Evolutionary conservation across 2,329 filamentous ascomycete genomes (phyloP).

Genomic region (Golovinomyces cichoracearum): DNA sequence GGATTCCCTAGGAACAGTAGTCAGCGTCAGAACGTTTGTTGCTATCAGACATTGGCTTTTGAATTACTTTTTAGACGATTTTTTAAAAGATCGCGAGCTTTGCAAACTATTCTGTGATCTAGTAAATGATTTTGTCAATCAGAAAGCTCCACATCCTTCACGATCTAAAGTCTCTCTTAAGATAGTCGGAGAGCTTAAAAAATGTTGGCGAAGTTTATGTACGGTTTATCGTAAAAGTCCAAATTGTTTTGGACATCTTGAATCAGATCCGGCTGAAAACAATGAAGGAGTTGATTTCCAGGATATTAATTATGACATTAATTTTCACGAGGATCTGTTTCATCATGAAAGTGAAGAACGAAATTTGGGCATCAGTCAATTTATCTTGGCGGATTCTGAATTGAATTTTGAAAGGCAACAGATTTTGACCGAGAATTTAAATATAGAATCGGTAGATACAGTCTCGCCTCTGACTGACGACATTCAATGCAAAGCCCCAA

Average conservation of each 20-base stretch:
- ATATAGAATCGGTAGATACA: background rate
- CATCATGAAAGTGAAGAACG: background rate
- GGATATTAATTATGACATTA: too few relatives aligned
- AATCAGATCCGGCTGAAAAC: too few relatives aligned
- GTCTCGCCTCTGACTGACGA: background rate
- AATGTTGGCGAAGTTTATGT: slow-evolving; percentile 86
- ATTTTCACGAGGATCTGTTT: too few relatives aligned
- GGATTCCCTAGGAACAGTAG: slow-evolving; percentile 72
- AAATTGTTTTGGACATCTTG: slow-evolving; percentile 29
- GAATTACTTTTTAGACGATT: slow-evolving; percentile 94
- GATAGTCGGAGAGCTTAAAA: slow-evolving; percentile 80
- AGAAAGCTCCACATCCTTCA: slow-evolving; percentile 22
- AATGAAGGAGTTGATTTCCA: too few relatives aligned
- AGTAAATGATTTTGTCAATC: slow-evolving; percentile 41
- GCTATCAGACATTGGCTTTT: slow-evolving; percentile 90
- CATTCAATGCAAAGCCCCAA: background rate
- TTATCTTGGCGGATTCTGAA: background rate
- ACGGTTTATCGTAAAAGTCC: slow-evolving; percentile 65
- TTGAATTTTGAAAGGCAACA: background rate
- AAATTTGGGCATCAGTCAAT: background rate
- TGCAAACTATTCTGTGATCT: slow-evolving; percentile 55
- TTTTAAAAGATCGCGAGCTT: slow-evolving; percentile 48
- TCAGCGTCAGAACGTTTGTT: slow-evolving; percentile 87
- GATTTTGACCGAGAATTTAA: background rate
- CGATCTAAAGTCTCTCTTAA: slow-evolving; percentile 38